Percentiles rank a stretch among this genome's conserved stretches.
These are phyloP conservation scores for Cucurbita pepo DNA, from an alignment of 306 rosid genomes.

Conservation along the genomic window DNA sequence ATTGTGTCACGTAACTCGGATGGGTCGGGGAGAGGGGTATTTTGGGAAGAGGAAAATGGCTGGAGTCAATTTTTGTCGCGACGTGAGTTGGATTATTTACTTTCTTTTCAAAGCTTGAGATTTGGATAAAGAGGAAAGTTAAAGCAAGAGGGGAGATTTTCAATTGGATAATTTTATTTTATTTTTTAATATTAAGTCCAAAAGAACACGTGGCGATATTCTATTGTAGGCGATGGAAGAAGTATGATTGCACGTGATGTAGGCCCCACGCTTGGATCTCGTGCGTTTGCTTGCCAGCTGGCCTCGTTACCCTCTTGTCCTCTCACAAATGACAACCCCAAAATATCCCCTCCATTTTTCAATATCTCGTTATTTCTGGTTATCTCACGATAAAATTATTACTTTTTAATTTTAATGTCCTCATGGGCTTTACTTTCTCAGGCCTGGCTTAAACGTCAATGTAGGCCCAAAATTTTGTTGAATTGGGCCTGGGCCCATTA, in stretches of 20 bases:
- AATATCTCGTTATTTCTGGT: not conserved
- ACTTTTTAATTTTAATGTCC: no score
- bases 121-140: not conserved
- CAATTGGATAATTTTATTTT: no score
- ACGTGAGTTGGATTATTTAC: conserved; percentile 6
- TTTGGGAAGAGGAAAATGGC: not conserved
- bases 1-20: not conserved
- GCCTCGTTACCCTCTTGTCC: conserved; percentile 4
- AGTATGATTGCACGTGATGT: conserved; percentile 35
- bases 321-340: conserved; percentile 7
- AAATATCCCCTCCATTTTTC: not conserved
- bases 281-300: conserved; percentile 24
- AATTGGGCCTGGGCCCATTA: no score
- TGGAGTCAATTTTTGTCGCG: conserved; percentile 23
- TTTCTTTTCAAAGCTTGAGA: conserved; percentile 6
- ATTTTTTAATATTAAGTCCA: no score
- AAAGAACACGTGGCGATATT: conserved; percentile 13
- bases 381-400: not conserved
- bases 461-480: no score
- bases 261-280: conserved; percentile 17
- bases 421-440: no score
- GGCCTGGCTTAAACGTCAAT: no score
- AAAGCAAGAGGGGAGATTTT: not conserved
- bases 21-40: not conserved
- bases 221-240: not conserved